phyloP scores from a whole-genome alignment of 2,329 filamentous ascomycete species.

The Aspergillus oerlinghausenensis region DNA sequence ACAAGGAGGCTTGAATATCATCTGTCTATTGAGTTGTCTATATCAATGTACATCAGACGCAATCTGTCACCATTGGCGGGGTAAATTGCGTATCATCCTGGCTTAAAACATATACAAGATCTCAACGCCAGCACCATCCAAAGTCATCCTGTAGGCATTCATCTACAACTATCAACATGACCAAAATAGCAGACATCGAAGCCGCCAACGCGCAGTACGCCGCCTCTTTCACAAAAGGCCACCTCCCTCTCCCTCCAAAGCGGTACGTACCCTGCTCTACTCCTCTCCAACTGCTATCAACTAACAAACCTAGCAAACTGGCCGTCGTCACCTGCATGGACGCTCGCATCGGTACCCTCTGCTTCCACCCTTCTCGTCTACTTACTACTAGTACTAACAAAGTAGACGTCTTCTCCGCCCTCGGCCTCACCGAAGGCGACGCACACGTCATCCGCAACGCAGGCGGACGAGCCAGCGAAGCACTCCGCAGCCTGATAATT shows the following conservation, averaged over 20 bases:
- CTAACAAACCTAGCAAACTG: conserved; percentile 12
- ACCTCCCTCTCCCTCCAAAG: conserved; percentile 63
- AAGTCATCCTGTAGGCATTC: no score
- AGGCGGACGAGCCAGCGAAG: conserved; percentile 62
- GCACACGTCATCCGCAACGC: conserved; percentile 76
- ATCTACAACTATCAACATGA: not conserved
- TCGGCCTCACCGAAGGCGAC: conserved; percentile 68
- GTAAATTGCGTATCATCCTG: no score
- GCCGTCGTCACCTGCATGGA: conserved; percentile 75
- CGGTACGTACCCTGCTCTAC: conserved; percentile 39
- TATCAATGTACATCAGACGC: not conserved
- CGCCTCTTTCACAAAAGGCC: conserved; percentile 58
- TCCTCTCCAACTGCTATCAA: not conserved
- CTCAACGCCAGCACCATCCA: not conserved
- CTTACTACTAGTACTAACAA: no score
- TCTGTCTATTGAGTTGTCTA: not conserved
- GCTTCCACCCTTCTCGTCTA: no score
- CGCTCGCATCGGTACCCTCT: conserved; percentile 47
- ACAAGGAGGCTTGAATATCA: not conserved
- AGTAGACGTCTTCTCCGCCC: conserved; percentile 40
- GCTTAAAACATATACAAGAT: not conserved
- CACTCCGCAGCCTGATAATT: conserved; percentile 69
- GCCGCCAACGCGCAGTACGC: conserved; percentile 56
- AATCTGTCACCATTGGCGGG: not conserved
- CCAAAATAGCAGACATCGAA: conserved; percentile 33